Percentiles rank a stretch among this genome's conserved stretches.
phyloP scores from a whole-genome alignment of 441 rosid species.

The Populus hybrid region DNA sequence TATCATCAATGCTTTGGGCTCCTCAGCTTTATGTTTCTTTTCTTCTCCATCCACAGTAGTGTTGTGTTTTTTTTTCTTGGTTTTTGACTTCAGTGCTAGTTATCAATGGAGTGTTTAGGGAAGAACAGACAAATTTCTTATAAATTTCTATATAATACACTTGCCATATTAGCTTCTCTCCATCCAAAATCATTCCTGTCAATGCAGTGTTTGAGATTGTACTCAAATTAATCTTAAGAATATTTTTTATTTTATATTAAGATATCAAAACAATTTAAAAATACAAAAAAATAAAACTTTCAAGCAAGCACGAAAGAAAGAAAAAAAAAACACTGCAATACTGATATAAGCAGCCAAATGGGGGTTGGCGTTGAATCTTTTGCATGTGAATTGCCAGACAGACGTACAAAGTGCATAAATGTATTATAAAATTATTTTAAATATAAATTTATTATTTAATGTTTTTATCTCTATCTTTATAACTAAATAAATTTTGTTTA shows the following conservation, averaged over 20 bases:
- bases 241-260: no score
- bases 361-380: constrained; percentile 7
- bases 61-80: not conserved
- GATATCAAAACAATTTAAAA: no score
- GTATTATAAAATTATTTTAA: no score
- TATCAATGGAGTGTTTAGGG: not conserved
- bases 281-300: no score
- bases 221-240: no score
- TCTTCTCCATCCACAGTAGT: constrained; percentile 13
- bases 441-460: no score
- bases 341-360: constrained; percentile 1
- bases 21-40: constrained; percentile 34
- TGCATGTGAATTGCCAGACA: not conserved
- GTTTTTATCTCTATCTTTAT: no score
- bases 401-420: no score
- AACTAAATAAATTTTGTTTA: no score
- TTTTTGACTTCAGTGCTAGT: constrained; percentile 1
- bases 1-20: constrained; percentile 22
- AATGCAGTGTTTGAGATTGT: no score
- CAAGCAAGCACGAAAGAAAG: no score
- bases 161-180: no score
- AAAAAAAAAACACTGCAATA: not conserved
- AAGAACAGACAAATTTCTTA: not conserved
- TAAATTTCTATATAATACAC: not conserved
- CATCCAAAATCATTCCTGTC: not conserved